A percentile compares a stretch with the other conserved stretches of the same genome.
phyloP scores from a whole-genome alignment of 2,329 filamentous ascomycete species.

The Pyricularia pennisetigena region DNA sequence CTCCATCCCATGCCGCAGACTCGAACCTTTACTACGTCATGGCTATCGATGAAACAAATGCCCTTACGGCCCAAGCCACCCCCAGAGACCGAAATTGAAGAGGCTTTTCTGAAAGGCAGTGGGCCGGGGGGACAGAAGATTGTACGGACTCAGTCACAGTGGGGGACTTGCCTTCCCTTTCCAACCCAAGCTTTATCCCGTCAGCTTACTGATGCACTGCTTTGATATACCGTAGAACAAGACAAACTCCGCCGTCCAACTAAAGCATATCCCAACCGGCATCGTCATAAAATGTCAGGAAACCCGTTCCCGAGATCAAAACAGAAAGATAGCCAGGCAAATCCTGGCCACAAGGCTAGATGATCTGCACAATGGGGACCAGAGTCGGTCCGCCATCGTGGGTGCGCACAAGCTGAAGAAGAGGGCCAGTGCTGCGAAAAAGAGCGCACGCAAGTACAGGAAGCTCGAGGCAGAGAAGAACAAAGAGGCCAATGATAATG shows the following conservation, averaged over 20 bases:
- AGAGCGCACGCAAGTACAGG: slow-evolving; percentile 71
- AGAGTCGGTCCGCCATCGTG: slow-evolving; percentile 57
- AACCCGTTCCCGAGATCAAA: slow-evolving; percentile 77
- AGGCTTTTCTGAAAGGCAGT: slow-evolving; percentile 80
- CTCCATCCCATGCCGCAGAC: not conserved
- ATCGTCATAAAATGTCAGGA: slow-evolving; percentile 91
- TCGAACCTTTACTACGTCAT: not conserved
- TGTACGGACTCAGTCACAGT: slow-evolving; percentile 32
- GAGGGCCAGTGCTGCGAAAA: slow-evolving; percentile 70
- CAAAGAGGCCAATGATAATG: slow-evolving; percentile 6
- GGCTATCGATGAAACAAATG: slow-evolving; percentile 42
- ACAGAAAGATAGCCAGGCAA: slow-evolving; percentile 73
- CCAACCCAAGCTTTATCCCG: not conserved
- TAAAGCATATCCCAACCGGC: slow-evolving; percentile 83
- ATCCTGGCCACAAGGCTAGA: slow-evolving; percentile 70
- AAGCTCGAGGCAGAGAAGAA: slow-evolving; percentile 39
- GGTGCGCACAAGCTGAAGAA: slow-evolving; percentile 53
- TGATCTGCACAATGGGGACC: slow-evolving; percentile 58
- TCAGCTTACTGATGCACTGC: not conserved
- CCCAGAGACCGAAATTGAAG: slow-evolving; percentile 68
- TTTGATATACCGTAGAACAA: slow-evolving; percentile 64
- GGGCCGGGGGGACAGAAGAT: slow-evolving; percentile 96
- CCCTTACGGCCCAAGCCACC: slow-evolving; percentile 67
- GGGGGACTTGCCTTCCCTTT: not conserved
- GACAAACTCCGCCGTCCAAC: slow-evolving; percentile 87